A percentile compares a stretch with the other conserved stretches of the same genome.
Evolutionary conservation across 2,329 filamentous ascomycete species (phyloP).

Genomic region (Neoarthrinium moseri): DNA sequence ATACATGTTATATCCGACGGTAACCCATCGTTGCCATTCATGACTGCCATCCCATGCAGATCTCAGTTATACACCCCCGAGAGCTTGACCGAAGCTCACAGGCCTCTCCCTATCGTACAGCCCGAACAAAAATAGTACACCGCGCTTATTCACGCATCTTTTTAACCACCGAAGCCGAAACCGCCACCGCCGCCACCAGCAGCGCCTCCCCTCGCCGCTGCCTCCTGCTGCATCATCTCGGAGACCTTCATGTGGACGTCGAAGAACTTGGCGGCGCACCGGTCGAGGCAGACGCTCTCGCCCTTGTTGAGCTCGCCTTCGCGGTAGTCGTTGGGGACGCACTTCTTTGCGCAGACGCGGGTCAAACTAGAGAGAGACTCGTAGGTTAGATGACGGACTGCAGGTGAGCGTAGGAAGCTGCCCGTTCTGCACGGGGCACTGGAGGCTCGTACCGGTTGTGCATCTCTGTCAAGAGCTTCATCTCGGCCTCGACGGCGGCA

Average conservation of each 20-base stretch:
- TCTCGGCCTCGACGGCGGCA: conserved; percentile 91
- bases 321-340: conserved; percentile 87
- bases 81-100: background rate
- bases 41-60: too few relatives aligned
- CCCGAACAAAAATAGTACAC: too few relatives aligned
- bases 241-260: conserved; percentile 97
- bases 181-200: conserved; percentile 36
- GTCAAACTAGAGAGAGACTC: conserved; percentile 59
- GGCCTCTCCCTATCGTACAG: conserved; percentile 5
- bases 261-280: conserved; percentile 97
- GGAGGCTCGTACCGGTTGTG: conserved; percentile 75
- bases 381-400: too few relatives aligned
- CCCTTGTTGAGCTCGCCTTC: conserved; percentile 98
- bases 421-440: too few relatives aligned
- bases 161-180: conserved; percentile 43
- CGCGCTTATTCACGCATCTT: too few relatives aligned
- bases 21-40: too few relatives aligned
- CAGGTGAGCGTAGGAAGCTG: too few relatives aligned
- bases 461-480: conserved; percentile 97
- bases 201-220: conserved; percentile 61
- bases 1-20: too few relatives aligned
- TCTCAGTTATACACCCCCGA: background rate
- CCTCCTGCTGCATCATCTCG: conserved; percentile 92
- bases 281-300: conserved; percentile 96
- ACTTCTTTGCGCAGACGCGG: conserved; percentile 90